Conservation (phyloP, 306 rosid species). For the Pyrus pyrifolia region DNA sequence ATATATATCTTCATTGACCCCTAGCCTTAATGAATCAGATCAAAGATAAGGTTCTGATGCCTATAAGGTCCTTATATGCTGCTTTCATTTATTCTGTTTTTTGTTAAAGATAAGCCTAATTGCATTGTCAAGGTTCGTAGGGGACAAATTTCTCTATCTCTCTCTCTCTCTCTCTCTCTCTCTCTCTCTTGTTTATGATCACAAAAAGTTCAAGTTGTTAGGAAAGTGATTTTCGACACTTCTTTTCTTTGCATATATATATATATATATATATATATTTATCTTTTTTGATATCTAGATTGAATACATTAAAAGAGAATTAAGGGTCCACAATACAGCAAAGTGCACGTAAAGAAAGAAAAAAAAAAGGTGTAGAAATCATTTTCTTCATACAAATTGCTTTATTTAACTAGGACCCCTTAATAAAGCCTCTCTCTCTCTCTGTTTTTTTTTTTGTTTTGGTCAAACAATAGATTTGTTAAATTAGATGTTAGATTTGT, state of each 20-base stretch:
- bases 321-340: not conserved
- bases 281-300: too few species aligned
- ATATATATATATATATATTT: too few species aligned
- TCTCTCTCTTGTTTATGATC: not conserved
- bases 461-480: too few species aligned
- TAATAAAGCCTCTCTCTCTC: too few species aligned
- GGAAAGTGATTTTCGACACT: not conserved
- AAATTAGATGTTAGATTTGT: too few species aligned
- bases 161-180: not conserved
- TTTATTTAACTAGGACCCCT: too few species aligned
- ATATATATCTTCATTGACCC: not conserved
- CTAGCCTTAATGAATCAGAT: not conserved
- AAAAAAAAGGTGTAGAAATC: not conserved
- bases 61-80: not conserved
- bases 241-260: not conserved
- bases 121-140: constrained; percentile 2
- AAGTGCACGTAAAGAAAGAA: not conserved
- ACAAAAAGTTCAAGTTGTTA: not conserved
- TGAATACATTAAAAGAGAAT: not conserved
- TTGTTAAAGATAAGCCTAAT: not conserved
- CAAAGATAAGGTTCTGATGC: not conserved
- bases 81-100: constrained; percentile 3
- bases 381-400: not conserved
- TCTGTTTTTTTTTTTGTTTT: too few species aligned
- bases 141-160: not conserved